phyloP scores from a whole-genome alignment of 768 basidiomycete species.

The Piloderma croceum region DNA sequence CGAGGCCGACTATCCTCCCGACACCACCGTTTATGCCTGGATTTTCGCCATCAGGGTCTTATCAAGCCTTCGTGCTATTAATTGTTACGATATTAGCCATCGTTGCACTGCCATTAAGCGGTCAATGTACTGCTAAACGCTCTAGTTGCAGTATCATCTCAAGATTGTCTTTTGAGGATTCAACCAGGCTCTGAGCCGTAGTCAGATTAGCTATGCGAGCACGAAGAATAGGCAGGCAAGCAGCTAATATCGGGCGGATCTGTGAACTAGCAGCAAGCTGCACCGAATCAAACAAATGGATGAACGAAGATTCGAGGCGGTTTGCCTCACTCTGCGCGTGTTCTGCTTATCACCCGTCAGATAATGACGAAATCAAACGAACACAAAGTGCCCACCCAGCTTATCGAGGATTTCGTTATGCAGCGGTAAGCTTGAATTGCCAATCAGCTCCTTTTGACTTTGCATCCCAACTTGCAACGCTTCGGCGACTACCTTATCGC shows the following conservation, averaged over 20 bases:
- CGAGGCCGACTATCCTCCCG: no score
- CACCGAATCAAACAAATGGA: background rate
- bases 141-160: conserved; percentile 25
- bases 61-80: no score
- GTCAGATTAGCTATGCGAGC: conserved; percentile 42
- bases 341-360: conserved; percentile 5
- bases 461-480: conserved; percentile 38
- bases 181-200: conserved; percentile 45
- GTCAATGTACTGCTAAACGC: no score
- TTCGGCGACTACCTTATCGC: conserved; percentile 35
- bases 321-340: conserved; percentile 19
- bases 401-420: conserved; percentile 39
- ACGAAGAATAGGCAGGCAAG: conserved; percentile 43
- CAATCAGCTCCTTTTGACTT: conserved; percentile 26
- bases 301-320: conserved; percentile 1
- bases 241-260: conserved; percentile 37
- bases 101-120: no score
- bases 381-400: conserved; percentile 29
- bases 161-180: conserved; percentile 45
- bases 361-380: conserved; percentile 1
- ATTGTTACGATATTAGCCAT: no score
- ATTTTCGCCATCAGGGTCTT: no score
- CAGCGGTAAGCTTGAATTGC: no score
- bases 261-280: conserved; percentile 29
- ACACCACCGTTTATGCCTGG: no score